Percentiles rank a stretch among this genome's conserved stretches.
Evolutionary conservation across 768 basidiomycete species (phyloP).

Genomic region (Pleurotus platypus): DNA sequence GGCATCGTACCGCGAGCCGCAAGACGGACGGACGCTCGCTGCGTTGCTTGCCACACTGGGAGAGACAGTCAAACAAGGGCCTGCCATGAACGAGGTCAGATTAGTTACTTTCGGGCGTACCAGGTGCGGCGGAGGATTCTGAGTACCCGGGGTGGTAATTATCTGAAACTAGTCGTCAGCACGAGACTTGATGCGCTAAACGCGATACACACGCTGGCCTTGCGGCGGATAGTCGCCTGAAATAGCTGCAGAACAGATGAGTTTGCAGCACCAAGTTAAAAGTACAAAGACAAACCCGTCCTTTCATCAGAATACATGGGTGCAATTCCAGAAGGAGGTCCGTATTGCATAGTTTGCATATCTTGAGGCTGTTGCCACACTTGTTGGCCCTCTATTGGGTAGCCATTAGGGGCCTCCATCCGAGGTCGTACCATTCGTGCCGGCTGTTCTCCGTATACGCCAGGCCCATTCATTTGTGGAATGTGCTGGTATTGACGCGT

Average conservation of each 20-base stretch:
- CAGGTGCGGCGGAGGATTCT: slow-evolving; percentile 25
- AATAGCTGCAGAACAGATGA: slow-evolving; percentile 25
- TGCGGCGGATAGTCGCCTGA: slow-evolving; percentile 38
- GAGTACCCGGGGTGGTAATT: slow-evolving; percentile 27
- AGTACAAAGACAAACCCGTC: slow-evolving; percentile 37
- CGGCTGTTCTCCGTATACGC: slow-evolving; percentile 21
- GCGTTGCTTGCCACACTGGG: slow-evolving; percentile 47
- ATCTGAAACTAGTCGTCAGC: slow-evolving; percentile 16
- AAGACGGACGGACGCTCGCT: slow-evolving; percentile 57
- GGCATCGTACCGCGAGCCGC: slow-evolving; percentile 43
- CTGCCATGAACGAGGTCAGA: slow-evolving; percentile 10
- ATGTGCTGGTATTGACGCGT: slow-evolving; percentile 26
- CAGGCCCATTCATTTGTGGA: slow-evolving; percentile 14
- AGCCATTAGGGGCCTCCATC: slow-evolving; percentile 26
- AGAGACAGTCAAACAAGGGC: slow-evolving; percentile 13
- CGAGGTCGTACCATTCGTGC: slow-evolving; percentile 28
- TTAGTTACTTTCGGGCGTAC: slow-evolving; percentile 23
- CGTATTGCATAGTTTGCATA: slow-evolving; percentile 33
- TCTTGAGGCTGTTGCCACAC: slow-evolving; percentile 29
- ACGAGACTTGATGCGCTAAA: not conserved
- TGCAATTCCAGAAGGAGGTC: slow-evolving; percentile 32
- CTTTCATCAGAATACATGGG: slow-evolving; percentile 58
- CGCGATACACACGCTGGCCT: slow-evolving; percentile 24
- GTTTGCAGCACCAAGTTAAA: slow-evolving; percentile 9
- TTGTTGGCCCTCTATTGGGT: slow-evolving; percentile 19